Evolutionary conservation across 2,329 filamentous ascomycete genomes (phyloP), one percentile per base, ranked within the genome.

Genomic region (Thelonectria rubi): DNA sequence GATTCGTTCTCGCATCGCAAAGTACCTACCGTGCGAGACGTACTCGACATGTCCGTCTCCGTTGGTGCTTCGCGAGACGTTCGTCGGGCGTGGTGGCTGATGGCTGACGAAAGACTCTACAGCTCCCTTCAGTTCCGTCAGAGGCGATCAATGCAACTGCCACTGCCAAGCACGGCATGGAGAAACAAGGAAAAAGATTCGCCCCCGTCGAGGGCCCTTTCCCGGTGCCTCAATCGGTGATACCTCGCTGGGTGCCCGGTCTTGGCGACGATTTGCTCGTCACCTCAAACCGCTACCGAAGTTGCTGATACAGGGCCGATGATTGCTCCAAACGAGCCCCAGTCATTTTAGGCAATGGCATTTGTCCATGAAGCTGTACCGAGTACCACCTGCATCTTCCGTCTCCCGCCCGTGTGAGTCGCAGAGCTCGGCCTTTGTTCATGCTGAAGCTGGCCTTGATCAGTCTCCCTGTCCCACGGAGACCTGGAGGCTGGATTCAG

Each of bases 371-470:
- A 18, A 47, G 52, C 12, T 48, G 63, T 66, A 58, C 55, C 40
- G 37, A 30, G 26, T 30, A 8, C 67, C 68, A 67, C 66, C 63
- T 69, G 68, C 68, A 64, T 69, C 64, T 69, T 64, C 67, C 65
- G 57, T 39, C 60, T 67, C 51, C 64, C 60, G 60, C 62, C 61
- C 56, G 59, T 52, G 60, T 62, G 63, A 60, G 56, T 64, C 57
- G 46, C 62, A n/a, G 51, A 66, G 61, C 47, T 61, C 40, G 58
- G 60, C 53, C 52, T 46, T 43, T 15, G 30, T 42, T 24, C 47
- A 21, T 51, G 48, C 47, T 51, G 48, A 51, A 58, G 34, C 46
- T 46, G 58, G 40, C 47, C 37, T 60, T 32, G 14, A 45, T 26
- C 63, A 46, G 54, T 58, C 64, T 56, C 68, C 26, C 30, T 18